Conservation (phyloP, 805 yeast genomes). For the Pichia membranifaciens region DNA sequence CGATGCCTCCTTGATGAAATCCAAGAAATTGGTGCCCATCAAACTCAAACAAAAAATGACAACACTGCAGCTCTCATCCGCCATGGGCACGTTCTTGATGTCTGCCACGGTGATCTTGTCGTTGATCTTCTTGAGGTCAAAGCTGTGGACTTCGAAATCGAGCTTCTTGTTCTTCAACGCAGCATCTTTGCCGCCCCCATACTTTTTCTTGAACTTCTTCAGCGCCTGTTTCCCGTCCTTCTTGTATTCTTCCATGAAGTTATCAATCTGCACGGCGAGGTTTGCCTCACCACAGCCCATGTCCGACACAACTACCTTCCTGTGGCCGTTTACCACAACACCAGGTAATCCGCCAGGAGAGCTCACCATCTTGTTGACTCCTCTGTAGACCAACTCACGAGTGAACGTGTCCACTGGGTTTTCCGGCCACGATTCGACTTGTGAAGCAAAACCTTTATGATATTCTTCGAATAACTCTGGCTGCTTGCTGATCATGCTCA, state of each 20-base stretch:
- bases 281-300: conserved; percentile 99
- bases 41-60: conserved; percentile 92
- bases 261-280: conserved; percentile 60
- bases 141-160: conserved; percentile 69
- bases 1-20: conserved; percentile 85
- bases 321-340: conserved; percentile 34
- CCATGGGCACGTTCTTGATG: conserved; percentile 81
- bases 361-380: conserved; percentile 57
- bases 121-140: conserved; percentile 86
- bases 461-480: conserved; percentile 91
- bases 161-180: conserved; percentile 22
- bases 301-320: conserved; percentile 80
- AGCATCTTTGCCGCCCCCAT: conserved; percentile 19
- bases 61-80: conserved; percentile 70
- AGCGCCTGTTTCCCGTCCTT: conserved; percentile 32
- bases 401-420: conserved; percentile 94
- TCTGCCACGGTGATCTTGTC: conserved; percentile 95
- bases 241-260: conserved; percentile 31
- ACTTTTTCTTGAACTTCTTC: conserved; percentile 23
- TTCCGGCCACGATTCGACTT: conserved; percentile 97
- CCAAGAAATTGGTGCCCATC: conserved; percentile 96
- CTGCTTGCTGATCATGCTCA: conserved; percentile 64
- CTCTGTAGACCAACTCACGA: conserved; percentile 54
- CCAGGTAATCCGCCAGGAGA: conserved; percentile 98
- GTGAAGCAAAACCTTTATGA: conserved; percentile 91